Base-by-base conservation (phyloP, 306 rosid genomes). In the Vigna hirtella region DNA sequence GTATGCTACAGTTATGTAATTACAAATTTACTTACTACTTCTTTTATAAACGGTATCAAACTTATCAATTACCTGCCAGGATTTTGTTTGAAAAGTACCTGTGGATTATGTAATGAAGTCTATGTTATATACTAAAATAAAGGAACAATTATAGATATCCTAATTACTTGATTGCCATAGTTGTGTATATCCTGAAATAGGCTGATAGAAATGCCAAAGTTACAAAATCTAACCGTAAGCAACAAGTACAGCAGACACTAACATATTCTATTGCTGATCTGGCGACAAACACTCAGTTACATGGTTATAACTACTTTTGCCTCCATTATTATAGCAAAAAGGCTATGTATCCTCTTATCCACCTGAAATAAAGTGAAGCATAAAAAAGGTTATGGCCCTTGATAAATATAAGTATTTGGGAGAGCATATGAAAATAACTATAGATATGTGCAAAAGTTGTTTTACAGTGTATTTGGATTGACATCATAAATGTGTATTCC, bases 291-390 rank as follows among this genome's bases (percentile, higher is more conserved):
- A 57, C 8, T 57, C 36, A 24, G 38, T 34, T 24, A 57, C 38
- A 24, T 24, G 36, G 13, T 57, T 57, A 59, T 45, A 11, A 3
- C 11, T 45, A 45, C 63, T 48, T 74, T 15, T 72, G 58, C 32
- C 74, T 59, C 30, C 42, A 18, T 42, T 51, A 28, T 30, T 72
- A 70, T 40, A n/a, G 77, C 53, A 63, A 76, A 65, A 66, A 52
- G 67, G 32, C 16, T 34, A 16, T 34, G 68, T 61, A 55, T 51
- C 50, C 61, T 78, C 76, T 57, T 67, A 67, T 70, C 65, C 17
- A 43, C 51, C 47, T 48, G 55, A 66, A 68, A 36, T 52, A 50
- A 65, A 34, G 48, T 13, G 48, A 81, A 76, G 69, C 68, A 45
- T 28, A 52, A 20, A 40, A 45, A 66, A 4, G 36, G 6, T 4